These are phyloP conservation scores for Hortiboletus flavorubellus DNA, from an alignment of 768 basidiomycete species.

Conservation along the genomic window DNA sequence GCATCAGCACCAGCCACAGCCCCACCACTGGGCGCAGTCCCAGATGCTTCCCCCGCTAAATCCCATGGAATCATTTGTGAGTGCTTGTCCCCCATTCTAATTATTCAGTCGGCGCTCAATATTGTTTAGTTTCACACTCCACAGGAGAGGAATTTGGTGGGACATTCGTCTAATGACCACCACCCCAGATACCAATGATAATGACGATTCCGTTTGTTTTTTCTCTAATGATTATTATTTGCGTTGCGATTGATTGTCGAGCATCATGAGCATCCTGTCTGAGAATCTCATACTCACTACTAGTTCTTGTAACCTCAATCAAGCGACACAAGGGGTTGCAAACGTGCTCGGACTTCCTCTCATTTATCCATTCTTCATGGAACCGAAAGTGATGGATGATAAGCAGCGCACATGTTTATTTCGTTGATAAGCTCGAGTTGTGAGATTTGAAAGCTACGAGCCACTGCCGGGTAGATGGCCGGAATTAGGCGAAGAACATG, in stretches of 20 bases:
- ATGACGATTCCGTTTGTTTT: constrained; percentile 28
- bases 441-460: constrained; percentile 2
- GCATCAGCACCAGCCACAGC: constrained; percentile 24
- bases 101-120: constrained; percentile 10
- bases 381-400: constrained; percentile 27
- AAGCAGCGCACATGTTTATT: constrained; percentile 29
- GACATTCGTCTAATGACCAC: constrained; percentile 46
- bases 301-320: constrained; percentile 39
- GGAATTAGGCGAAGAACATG: constrained; percentile 34
- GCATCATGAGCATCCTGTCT: constrained; percentile 44
- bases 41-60: constrained; percentile 44
- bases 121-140: constrained; percentile 26
- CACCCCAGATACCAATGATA: constrained; percentile 51
- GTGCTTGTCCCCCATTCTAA: constrained; percentile 23
- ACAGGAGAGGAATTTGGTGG: constrained; percentile 50
- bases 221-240: constrained; percentile 37
- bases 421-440: constrained; percentile 37
- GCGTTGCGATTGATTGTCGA: constrained; percentile 42
- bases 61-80: constrained; percentile 64
- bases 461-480: constrained; percentile 28
- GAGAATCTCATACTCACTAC: constrained; percentile 43
- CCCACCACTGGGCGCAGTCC: constrained; percentile 53
- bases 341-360: constrained; percentile 36
- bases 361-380: constrained; percentile 33
- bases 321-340: constrained; percentile 18